A percentile compares a stretch with the other conserved stretches of the same genome.
phyloP scores from a whole-genome alignment of 345 rosid genomes.

The Lepidium africanum region DNA sequence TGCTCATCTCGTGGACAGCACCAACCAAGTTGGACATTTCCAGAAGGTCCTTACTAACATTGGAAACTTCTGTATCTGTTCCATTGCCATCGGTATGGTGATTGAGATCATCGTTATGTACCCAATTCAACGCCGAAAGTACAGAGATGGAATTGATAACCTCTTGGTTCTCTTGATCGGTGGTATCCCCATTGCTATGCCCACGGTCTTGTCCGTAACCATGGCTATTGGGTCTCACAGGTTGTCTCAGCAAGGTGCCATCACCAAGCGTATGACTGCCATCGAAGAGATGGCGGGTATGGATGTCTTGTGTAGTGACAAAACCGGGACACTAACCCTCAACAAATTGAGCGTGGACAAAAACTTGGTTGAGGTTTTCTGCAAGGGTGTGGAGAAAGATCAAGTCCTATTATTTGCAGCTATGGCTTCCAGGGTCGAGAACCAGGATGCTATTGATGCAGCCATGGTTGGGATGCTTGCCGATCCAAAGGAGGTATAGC shows the following conservation, averaged over 20 bases:
- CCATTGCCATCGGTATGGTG: constrained; percentile 76
- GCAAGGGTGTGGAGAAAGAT: constrained; percentile 61
- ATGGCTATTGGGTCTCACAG: constrained; percentile 92
- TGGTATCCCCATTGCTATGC: constrained; percentile 96
- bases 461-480: constrained; percentile 88
- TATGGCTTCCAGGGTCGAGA: constrained; percentile 77
- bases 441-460: constrained; percentile 90
- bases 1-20: constrained; percentile 82
- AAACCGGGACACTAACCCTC: constrained; percentile 81
- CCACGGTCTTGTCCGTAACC: constrained; percentile 86
- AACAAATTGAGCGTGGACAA: constrained; percentile 70
- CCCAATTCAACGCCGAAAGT: constrained; percentile 69
- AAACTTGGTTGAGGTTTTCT: constrained; percentile 73
- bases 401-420: constrained; percentile 69
- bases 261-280: constrained; percentile 94
- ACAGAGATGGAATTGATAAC: constrained; percentile 83
- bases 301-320: constrained; percentile 90
- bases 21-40: constrained; percentile 92
- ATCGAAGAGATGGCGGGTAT: constrained; percentile 92
- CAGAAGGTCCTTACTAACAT: constrained; percentile 85
- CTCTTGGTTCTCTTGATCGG: constrained; percentile 80
- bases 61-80: constrained; percentile 87
- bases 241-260: constrained; percentile 81
- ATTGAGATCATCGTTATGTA: constrained; percentile 81
- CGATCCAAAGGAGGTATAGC: constrained; percentile 69